A percentile compares a stretch with the other conserved stretches of the same genome.
These are phyloP conservation scores for Gonapodya prolifera DNA, from an alignment of 192 early-diverging fungal genomes.

Conservation along the genomic window DNA sequence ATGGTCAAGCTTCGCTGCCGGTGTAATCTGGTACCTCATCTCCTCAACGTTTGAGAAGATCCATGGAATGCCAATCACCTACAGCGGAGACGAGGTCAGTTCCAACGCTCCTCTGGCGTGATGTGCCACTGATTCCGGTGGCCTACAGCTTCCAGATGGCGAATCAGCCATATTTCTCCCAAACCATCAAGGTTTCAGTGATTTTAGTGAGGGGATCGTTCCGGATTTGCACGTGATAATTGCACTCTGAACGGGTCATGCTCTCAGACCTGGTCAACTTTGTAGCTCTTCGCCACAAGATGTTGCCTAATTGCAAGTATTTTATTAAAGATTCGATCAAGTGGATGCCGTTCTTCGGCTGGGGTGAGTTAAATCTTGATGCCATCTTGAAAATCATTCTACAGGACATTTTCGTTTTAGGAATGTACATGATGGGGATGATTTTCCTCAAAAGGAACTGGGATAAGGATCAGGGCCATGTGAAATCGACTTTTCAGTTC, in stretches of 20 bases:
- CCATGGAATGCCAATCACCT: not conserved
- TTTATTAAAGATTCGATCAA: conserved; percentile 6
- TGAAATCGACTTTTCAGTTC: conserved; percentile 4
- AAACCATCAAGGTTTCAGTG: not conserved
- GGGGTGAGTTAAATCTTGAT: not conserved
- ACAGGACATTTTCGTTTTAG: not conserved
- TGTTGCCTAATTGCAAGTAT: conserved; percentile 10
- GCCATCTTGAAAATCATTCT: too few species aligned
- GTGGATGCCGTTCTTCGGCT: conserved; percentile 4
- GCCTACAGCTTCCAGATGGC: not conserved
- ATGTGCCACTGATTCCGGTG: not conserved
- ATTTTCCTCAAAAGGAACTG: conserved; percentile 13
- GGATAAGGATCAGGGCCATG: conserved; percentile 7
- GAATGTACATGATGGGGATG: conserved; percentile 4
- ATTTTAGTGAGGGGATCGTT: not conserved
- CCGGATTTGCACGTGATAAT: not conserved
- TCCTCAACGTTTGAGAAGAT: not conserved
- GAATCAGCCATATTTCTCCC: conserved; percentile 1
- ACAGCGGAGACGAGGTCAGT: not conserved
- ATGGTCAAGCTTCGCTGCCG: not conserved
- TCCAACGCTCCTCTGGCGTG: not conserved
- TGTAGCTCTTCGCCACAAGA: conserved; percentile 3
- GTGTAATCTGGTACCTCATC: not conserved
- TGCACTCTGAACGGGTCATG: not conserved
- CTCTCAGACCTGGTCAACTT: not conserved